Evolutionary conservation across 2,329 filamentous ascomycete genomes (phyloP).

Genomic region (Ciborinia camelliae): DNA sequence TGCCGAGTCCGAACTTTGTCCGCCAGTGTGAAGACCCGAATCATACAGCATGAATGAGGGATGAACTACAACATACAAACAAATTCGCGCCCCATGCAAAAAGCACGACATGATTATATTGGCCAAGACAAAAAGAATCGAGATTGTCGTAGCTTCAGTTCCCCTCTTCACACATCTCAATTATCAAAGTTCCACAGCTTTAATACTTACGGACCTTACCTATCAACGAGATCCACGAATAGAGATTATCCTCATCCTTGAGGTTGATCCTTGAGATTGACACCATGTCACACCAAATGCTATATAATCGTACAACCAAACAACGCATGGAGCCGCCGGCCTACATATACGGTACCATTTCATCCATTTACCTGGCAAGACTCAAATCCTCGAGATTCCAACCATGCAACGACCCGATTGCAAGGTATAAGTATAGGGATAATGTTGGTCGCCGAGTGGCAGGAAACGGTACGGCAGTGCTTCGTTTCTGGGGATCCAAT

Average conservation of each 20-base stretch:
- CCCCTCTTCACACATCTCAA: constrained; percentile 3
- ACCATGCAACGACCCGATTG: constrained; percentile 6
- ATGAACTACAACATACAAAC: constrained; percentile 11
- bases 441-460: constrained; percentile 16
- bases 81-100: constrained; percentile 5
- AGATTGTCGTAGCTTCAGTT: not conserved
- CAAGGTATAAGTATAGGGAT: constrained; percentile 13
- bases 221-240: constrained; percentile 19
- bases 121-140: constrained; percentile 1
- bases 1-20: constrained; percentile 6
- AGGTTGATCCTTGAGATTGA: constrained; percentile 6
- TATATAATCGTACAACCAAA: constrained; percentile 2
- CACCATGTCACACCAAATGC: constrained; percentile 11
- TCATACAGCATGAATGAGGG: constrained; percentile 15
- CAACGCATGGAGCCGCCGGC: constrained; percentile 14
- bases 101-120: constrained; percentile 8
- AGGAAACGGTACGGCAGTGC: constrained; percentile 14
- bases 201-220: not conserved
- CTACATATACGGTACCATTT: constrained; percentile 17
- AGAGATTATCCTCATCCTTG: constrained; percentile 1
- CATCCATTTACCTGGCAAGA: constrained; percentile 12
- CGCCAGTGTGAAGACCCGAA: constrained; percentile 11
- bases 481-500: not conserved
- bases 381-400: constrained; percentile 12
- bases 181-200: constrained; percentile 1